Base-by-base conservation (phyloP, 352 stramenopile genomes). In the Chrysophaeum taylorii region DNA sequence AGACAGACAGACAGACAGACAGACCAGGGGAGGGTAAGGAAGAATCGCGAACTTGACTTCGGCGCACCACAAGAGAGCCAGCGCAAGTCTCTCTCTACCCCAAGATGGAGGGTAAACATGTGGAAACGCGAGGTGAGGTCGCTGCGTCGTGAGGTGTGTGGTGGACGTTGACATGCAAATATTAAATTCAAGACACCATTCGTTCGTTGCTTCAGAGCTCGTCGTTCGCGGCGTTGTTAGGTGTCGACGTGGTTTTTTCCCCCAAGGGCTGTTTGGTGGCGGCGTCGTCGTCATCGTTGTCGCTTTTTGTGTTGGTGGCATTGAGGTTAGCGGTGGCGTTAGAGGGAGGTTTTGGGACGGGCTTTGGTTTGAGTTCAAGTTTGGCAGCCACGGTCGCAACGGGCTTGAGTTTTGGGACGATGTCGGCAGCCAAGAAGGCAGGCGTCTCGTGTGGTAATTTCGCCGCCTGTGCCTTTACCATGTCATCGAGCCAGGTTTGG, bases 361-460 rank as follows among this genome's bases (percentile, higher is more conserved):
- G 84, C 79, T 88, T 89, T 0, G 83, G 81, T 71, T 83, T 83
- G 78, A 92, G 94, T 41, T 82, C 84, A 42, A 96, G 75, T 38
- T 81, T 82, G 35, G 70, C 76, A 42, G 96, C 82, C 48, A 94
- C 78, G 41, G 84, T 83, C 73, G 93, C 91, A 37, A 95, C 79
- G 60, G 82, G 70, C 75, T 93, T 89, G 0, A 90, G 83, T 74
- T 94, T 85, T 68, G 87, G 83, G 27, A 83, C 76, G 23, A 97
- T 83, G 42, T 97, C 88, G 4, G 82, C 75, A 42, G 85, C 94
- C 4, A 81, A 88, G 70, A 96, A 89, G 9, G 87, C 82, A 1
- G 90, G 90, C 57, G 84, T 77, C 48, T 88, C 84, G 76, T 91
- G 82, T 39, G 84, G 84, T 0, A 82, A 78, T 1, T 79, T 68